Conservation (phyloP, 2,329 filamentous ascomycete genomes). For the Venturia oleaginea region DNA sequence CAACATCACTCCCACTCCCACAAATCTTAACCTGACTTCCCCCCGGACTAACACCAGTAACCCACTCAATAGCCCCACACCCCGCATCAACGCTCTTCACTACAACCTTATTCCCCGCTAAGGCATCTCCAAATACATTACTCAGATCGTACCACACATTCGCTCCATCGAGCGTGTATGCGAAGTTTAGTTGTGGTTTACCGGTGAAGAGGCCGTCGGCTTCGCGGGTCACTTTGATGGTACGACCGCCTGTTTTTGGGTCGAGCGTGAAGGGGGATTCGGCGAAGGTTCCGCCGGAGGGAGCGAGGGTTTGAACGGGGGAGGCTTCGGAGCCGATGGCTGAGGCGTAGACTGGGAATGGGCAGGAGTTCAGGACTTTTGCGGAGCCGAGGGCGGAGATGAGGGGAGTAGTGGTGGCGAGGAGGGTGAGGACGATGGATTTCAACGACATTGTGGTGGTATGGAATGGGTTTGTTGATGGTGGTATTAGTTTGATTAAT, state of each 20-base stretch:
- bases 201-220: conserved; percentile 29
- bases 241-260: conserved; percentile 29
- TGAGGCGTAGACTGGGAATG: conserved; percentile 29
- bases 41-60: not conserved
- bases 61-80: conserved; percentile 9
- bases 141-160: conserved; percentile 35
- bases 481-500: not conserved
- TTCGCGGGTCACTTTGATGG: conserved; percentile 34
- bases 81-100: not conserved
- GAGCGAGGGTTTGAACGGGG: conserved; percentile 23
- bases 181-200: conserved; percentile 32
- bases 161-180: conserved; percentile 30
- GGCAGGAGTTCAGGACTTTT: conserved; percentile 31
- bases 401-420: conserved; percentile 1
- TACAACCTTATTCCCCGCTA: conserved; percentile 8
- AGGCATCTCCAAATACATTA: conserved; percentile 18
- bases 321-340: conserved; percentile 29
- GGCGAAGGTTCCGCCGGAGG: conserved; percentile 24
- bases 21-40: conserved; percentile 9
- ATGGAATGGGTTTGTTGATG: not conserved
- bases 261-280: conserved; percentile 29
- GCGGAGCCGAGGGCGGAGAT: conserved; percentile 18
- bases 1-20: not conserved
- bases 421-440: not conserved
- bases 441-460: not conserved